Base-by-base conservation (phyloP, 2,329 filamentous ascomycete species). In the Fusarium denticulatum region DNA sequence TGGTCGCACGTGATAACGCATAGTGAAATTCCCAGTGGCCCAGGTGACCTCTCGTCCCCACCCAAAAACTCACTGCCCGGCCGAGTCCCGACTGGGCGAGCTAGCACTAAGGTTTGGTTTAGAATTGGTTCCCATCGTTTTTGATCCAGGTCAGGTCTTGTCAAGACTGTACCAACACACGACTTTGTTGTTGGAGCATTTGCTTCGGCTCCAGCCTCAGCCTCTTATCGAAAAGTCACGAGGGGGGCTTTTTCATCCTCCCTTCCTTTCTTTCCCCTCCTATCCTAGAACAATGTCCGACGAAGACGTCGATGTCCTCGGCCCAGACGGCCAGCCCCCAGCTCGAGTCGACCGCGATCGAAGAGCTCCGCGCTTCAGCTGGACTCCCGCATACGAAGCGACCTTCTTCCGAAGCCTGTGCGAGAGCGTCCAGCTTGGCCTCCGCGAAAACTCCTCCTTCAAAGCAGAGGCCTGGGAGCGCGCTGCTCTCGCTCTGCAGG, bases 391-490 rank as follows among this genome's bases (percentile, higher is more conserved):
- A 26, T 90, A 86, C 82, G 88, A 90, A 80, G 84, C 85, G 60
- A 90, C 88, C 64, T 90, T 90, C 80, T 90, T 90, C 81, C 84
- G 85, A 61, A 90, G 88, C 56, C 85, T 90, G 10, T 89, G 88
- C 82, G 86, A 90, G 73, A 89, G 88, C 40, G 88, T 90, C 73
- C 84, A 86, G 76, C 82, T 89, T 49, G 88, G 88, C 69, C 83
- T 88, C 64, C 84, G 86, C 72, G 87, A 89, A 74, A 88, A 88
- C 73, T 88, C 88, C 80, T 89, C 87, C 82, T 90, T 90, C 84
- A 90, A 90, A 80, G 83, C 86, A 24, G 88, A 89, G 76, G 88
- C 88, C 4, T 90, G 88, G 88, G 87, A 90, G 64, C 87, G 87
- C 72, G 88, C 88, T 50, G 85, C 86, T 62, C 82, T 84, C 52